Percentiles rank a stretch among this genome's conserved stretches.
These are phyloP conservation scores for Kodamaea neixiangensis DNA, from an alignment of 805 yeast genomes.

Conservation along the genomic window DNA sequence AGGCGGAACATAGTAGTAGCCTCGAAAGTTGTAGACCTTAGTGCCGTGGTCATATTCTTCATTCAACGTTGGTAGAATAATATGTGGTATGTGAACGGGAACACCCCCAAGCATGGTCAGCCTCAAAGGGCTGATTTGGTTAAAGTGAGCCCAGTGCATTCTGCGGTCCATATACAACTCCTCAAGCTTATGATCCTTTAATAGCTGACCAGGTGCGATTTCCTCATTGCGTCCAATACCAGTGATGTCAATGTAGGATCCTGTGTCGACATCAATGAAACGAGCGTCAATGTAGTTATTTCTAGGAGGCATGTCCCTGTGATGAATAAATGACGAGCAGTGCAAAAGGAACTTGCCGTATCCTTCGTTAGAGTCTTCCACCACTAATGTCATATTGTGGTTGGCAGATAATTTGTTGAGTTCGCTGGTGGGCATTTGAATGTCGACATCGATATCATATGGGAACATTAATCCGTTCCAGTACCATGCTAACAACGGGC, in stretches of 20 bases:
- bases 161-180: constrained; percentile 34
- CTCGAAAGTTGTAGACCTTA: constrained; percentile 8
- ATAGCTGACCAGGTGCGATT: not conserved
- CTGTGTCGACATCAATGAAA: constrained; percentile 19
- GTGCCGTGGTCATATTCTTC: constrained; percentile 13
- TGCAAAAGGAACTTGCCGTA: constrained; percentile 29
- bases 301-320: constrained; percentile 27
- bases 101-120: constrained; percentile 13
- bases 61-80: constrained; percentile 12
- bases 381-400: constrained; percentile 18
- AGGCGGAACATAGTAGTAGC: constrained; percentile 13
- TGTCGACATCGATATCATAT: constrained; percentile 18
- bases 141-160: constrained; percentile 32
- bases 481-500: constrained; percentile 18
- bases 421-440: constrained; percentile 18
- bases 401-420: constrained; percentile 12
- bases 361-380: constrained; percentile 21
- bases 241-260: constrained; percentile 17
- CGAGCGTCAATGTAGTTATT: constrained; percentile 22
- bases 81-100: constrained; percentile 15
- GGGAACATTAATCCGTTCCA: constrained; percentile 20
- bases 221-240: constrained; percentile 12
- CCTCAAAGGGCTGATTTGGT: constrained; percentile 17
- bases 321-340: constrained; percentile 33
- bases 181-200: not conserved